A percentile compares a stretch with the other conserved stretches of the same genome.
phyloP scores from a whole-genome alignment of 2,329 filamentous ascomycete species.

The Verticillium alfalfae region DNA sequence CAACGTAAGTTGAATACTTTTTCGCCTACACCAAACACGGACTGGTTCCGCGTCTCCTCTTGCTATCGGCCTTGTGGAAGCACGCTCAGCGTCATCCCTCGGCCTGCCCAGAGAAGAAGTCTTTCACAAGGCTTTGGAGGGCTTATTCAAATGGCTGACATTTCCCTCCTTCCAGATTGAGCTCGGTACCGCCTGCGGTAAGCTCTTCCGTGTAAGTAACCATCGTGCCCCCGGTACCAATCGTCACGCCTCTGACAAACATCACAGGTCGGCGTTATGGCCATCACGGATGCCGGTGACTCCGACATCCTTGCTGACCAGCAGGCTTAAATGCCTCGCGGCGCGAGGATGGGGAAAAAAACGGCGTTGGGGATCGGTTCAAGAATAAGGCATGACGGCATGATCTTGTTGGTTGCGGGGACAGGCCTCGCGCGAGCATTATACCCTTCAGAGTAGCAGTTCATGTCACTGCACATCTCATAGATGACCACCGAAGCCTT shows the following conservation, averaged over 20 bases:
- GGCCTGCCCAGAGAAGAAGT: conserved; percentile 88
- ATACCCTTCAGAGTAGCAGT: neutral
- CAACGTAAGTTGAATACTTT: conserved; percentile 73
- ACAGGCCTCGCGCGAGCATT: neutral
- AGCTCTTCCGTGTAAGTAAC: conserved; percentile 47
- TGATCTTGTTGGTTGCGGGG: neutral
- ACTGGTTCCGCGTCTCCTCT: conserved; percentile 1
- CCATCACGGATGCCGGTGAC: conserved; percentile 94
- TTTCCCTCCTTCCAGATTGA: conserved; percentile 67
- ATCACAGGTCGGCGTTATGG: conserved; percentile 67
- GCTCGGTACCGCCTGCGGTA: conserved; percentile 96
- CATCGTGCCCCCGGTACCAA: neutral
- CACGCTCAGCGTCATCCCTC: conserved; percentile 16
- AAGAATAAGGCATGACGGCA: conserved; percentile 6
- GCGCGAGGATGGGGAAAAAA: conserved; percentile 14
- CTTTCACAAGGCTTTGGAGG: conserved; percentile 78
- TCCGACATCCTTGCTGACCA: conserved; percentile 90
- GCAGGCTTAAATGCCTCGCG: conserved; percentile 44
- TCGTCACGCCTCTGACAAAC: neutral
- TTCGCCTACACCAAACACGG: neutral
- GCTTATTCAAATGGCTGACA: conserved; percentile 57
- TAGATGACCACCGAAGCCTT: neutral
- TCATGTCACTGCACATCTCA: neutral
- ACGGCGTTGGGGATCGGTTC: conserved; percentile 37
- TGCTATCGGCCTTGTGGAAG: conserved; percentile 11